These are phyloP conservation scores for Fusarium staphyleae DNA, from an alignment of 2,329 filamentous ascomycete species.

Conservation along the genomic window DNA sequence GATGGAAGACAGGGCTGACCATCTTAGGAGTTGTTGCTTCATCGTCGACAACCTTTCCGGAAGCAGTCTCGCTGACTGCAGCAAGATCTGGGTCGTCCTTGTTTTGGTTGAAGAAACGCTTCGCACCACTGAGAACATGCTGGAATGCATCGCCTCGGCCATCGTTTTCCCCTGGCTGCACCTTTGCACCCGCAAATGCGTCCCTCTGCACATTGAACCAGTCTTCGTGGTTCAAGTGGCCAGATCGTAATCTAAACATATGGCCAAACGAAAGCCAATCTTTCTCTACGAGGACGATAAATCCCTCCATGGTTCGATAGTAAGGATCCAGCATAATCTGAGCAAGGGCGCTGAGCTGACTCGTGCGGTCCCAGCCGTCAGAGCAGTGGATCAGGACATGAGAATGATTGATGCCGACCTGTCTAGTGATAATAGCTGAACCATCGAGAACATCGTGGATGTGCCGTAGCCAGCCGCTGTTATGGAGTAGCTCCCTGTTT, in stretches of 20 bases:
- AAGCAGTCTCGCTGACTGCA: conserved; percentile 50
- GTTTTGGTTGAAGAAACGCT: conserved; percentile 83
- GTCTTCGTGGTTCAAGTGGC: conserved; percentile 86
- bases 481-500: conserved; percentile 79
- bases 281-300: conserved; percentile 93
- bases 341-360: conserved; percentile 88
- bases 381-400: conserved; percentile 98
- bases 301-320: conserved; percentile 91
- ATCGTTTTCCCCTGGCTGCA: conserved; percentile 68
- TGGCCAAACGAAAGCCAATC: conserved; percentile 98
- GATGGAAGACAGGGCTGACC: conserved; percentile 95
- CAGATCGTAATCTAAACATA: conserved; percentile 94
- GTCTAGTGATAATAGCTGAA: conserved; percentile 81
- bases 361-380: conserved; percentile 97
- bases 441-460: conserved; percentile 86
- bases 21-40: conserved; percentile 85
- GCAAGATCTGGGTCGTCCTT: conserved; percentile 71
- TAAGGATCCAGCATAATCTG: conserved; percentile 96
- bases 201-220: conserved; percentile 94
- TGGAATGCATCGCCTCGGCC: conserved; percentile 78
- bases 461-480: conserved; percentile 91
- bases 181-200: conserved; percentile 67
- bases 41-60: conserved; percentile 54
- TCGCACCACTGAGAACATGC: conserved; percentile 84
- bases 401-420: conserved; percentile 90